A percentile compares a stretch with the other conserved stretches of the same genome.
Evolutionary conservation across 2,329 filamentous ascomycete genomes (phyloP).

Genomic region (Fusarium siculi): DNA sequence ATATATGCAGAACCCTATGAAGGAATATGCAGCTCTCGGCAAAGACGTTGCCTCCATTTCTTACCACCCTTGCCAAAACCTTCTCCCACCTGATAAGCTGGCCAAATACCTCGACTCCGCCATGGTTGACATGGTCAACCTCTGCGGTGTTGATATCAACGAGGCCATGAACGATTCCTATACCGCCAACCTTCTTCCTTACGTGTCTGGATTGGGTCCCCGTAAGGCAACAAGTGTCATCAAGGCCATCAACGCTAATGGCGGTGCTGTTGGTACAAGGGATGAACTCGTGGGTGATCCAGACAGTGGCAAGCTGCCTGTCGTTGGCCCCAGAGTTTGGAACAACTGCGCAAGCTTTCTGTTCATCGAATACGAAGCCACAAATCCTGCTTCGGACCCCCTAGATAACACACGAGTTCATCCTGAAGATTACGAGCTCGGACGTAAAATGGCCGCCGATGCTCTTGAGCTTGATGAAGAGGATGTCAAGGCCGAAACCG

Average conservation of each 20-base stretch:
- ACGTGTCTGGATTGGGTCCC: slow-evolving; percentile 89
- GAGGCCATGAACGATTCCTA: slow-evolving; percentile 85
- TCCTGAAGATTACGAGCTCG: slow-evolving; percentile 97
- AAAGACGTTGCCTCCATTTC: slow-evolving; percentile 87
- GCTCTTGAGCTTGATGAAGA: slow-evolving; percentile 96
- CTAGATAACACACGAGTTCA: slow-evolving; percentile 97
- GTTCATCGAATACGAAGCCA: slow-evolving; percentile 87
- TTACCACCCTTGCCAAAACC: slow-evolving; percentile 90
- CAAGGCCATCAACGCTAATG: slow-evolving; percentile 89
- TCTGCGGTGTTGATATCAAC: slow-evolving; percentile 95
- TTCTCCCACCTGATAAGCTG: slow-evolving; percentile 88
- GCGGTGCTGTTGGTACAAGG: slow-evolving; percentile 83
- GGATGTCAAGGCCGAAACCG: slow-evolving; percentile 93
- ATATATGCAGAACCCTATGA: slow-evolving; percentile 95
- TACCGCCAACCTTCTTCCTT: slow-evolving; percentile 88
- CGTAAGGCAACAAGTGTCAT: slow-evolving; percentile 82
- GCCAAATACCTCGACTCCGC: slow-evolving; percentile 90
- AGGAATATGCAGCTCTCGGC: slow-evolving; percentile 93
- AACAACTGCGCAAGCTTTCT: slow-evolving; percentile 97
- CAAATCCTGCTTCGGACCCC: slow-evolving; percentile 85
- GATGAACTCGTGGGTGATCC: slow-evolving; percentile 91
- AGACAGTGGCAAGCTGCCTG: slow-evolving; percentile 78
- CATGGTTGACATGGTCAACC: slow-evolving; percentile 98
- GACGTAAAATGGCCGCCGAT: slow-evolving; percentile 97
- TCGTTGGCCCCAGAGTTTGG: slow-evolving; percentile 91